These are phyloP conservation scores for Bisporella sp. DNA, from an alignment of 2,329 filamentous ascomycete species.

Conservation along the genomic window DNA sequence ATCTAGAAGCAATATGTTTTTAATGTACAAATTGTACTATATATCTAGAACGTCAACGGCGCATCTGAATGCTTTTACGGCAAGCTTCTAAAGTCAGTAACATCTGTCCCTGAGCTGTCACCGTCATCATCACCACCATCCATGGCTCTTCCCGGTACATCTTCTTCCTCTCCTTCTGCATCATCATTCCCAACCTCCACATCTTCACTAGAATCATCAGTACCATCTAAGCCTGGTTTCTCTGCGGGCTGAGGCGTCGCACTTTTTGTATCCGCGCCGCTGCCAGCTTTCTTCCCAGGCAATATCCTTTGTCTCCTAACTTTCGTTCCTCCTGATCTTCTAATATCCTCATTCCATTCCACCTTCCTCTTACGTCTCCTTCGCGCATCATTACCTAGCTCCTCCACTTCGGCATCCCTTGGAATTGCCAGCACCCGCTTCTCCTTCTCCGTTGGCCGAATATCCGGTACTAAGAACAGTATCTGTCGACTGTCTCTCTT, in stretches of 20 bases:
- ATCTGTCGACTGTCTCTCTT: constrained; percentile 14
- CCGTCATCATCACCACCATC: background rate
- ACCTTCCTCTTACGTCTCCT: background rate
- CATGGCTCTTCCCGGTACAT: background rate
- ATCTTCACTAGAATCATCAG: background rate
- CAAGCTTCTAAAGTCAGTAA: no score
- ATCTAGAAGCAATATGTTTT: no score
- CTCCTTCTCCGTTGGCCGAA: constrained; percentile 19
- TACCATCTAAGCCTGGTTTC: background rate
- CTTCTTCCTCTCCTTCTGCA: background rate
- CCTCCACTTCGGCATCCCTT: background rate
- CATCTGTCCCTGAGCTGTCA: background rate
- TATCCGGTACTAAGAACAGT: constrained; percentile 22
- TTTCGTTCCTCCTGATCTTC: no score
- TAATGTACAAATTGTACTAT: no score
- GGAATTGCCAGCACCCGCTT: constrained; percentile 5
- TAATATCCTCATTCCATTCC: background rate
- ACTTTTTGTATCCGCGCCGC: no score
- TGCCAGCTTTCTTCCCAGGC: no score
- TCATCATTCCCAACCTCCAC: background rate
- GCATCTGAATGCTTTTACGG: no score
- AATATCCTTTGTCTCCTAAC: no score
- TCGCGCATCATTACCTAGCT: background rate
- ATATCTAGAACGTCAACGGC: no score
- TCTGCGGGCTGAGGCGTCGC: no score